Evolutionary conservation across 805 yeast genomes (phyloP), one percentile per base, ranked within the genome.

Genomic region (Hanseniaspora lindneri): DNA sequence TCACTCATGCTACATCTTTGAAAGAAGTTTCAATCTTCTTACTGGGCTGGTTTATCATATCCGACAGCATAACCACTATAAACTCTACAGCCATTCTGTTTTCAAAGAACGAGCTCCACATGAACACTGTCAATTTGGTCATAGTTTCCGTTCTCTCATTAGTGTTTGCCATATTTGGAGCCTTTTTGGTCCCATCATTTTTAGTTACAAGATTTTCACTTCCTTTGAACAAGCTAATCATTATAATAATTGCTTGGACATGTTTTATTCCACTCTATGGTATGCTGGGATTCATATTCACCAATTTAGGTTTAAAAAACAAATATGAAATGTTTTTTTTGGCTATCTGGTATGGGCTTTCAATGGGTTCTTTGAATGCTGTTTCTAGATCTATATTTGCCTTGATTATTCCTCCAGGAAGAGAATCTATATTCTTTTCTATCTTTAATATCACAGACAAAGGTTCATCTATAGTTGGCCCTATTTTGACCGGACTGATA

Each of bases 31-130:
- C 75, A n/a, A 70, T 75, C 11, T 83, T 79, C 54, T 63, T 83
- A 9, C 41, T 75, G 0, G 87, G 84, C 1, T 83, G 94, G 94
- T 83, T 83, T 55, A 71, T 83, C 39, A 67, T 83, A 2, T 76
- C 84, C 19, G 94, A 83, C 58, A 78, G 86, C 0, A 65, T 80
- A 10, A 80, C 88, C 1, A 83, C 92, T 0, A 82, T 83, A 49
- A 83, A 82, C 59, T 78, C 87, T 0, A 79, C 92, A 0, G 89
- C 92, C 0, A 76, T 83, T 27, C 59, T 83, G 33, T 83, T 83
- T 64, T 84, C 92, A 2, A 77, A 78, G 46, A 74, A 83, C 0
- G 81, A 82, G 52, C 63, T 83, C 23, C 67, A 71, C 35, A 83
- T 83, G 92, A 65, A 74, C 3, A 78, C 88, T 1, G 69, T 83